Percentiles rank a stretch among this genome's conserved stretches.
Conservation (phyloP, 441 rosid genomes). For the Melianthus villosus region DNA sequence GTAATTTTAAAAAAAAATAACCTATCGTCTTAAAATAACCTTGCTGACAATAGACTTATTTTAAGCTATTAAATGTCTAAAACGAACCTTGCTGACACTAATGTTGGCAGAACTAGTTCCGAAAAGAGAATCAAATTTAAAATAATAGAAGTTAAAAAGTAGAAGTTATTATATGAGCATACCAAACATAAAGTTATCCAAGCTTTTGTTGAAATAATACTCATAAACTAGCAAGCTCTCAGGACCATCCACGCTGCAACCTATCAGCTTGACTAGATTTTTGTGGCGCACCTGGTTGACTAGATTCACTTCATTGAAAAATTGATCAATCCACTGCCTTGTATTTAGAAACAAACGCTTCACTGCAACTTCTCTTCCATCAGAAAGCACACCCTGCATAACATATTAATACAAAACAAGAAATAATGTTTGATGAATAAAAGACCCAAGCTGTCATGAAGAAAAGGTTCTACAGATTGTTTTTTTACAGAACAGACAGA, state of each 20-base stretch:
- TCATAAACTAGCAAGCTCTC: constrained; percentile 65
- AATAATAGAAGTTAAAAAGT: too few species aligned
- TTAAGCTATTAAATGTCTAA: too few species aligned
- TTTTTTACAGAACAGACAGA: too few species aligned
- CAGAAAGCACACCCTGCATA: constrained; percentile 42
- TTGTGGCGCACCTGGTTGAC: constrained; percentile 45
- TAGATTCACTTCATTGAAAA: constrained; percentile 58
- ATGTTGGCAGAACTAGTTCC: too few species aligned
- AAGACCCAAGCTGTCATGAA: too few species aligned
- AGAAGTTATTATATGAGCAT: constrained; percentile 3
- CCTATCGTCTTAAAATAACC: too few species aligned
- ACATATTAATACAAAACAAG: too few species aligned
- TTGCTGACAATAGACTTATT: too few species aligned
- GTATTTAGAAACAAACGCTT: constrained; percentile 49
- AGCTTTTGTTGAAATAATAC: constrained; percentile 49
- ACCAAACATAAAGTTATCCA: constrained; percentile 55
- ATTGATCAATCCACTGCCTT: constrained; percentile 54
- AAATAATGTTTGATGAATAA: constrained; percentile 37
- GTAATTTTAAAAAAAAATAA: too few species aligned
- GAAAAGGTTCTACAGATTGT: too few species aligned
- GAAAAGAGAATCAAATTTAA: too few species aligned
- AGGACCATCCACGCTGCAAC: constrained; percentile 72
- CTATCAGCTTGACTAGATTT: constrained; percentile 51
- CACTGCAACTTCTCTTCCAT: constrained; percentile 44
- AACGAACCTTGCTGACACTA: too few species aligned